Base-by-base conservation (phyloP, 164 flowering plant species). In the Tetracentron sinense region DNA sequence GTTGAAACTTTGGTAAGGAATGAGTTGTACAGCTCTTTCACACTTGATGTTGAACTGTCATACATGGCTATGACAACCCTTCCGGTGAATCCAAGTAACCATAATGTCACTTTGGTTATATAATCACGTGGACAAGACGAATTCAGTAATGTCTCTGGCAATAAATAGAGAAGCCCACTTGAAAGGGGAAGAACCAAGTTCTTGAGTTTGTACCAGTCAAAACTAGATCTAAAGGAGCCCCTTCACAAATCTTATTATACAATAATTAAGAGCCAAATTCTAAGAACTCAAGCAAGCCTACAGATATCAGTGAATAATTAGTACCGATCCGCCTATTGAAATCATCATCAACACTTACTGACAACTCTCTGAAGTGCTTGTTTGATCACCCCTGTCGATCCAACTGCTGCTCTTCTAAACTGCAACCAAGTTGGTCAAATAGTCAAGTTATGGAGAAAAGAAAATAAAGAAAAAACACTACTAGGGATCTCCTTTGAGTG, bases 361-460 rank as follows among this genome's bases (percentile, higher is more conserved):
- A 77, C 55, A 49, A 86, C 69, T 73, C 77, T 83, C 74, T 76
- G 76, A 26, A 92, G 74, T 53, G 87, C 84, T 73, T 83, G 79
- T 64, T 78, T 83, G 63, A 89, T 86, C 82, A 73, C 77, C 53
- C 81, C 83, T 46, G 78, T 82, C 16, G 95, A 80, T 59, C 80
- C 74, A 56, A 68, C 66, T 16, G 80, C 82, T 35, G 70, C 60
- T 69, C 95, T 88, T 65, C 78, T 81, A 60, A 78, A 78, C 98
- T 89, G 96, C 75, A 79, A 62, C 31, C 23, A 48, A 56, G 29
- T 21, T 64, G 0, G 22, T 49, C 62, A 74, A 48, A 7, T 19
- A 33, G 54, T 38, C 23, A 15, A 53, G 20, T 44, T 14, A n/a
- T 16, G 17, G 22, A n/a, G n/a, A n/a, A 51, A 25, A 27, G 20